Conservation (phyloP, 2,329 filamentous ascomycete species). For the Hymenoscyphus salicellus region DNA sequence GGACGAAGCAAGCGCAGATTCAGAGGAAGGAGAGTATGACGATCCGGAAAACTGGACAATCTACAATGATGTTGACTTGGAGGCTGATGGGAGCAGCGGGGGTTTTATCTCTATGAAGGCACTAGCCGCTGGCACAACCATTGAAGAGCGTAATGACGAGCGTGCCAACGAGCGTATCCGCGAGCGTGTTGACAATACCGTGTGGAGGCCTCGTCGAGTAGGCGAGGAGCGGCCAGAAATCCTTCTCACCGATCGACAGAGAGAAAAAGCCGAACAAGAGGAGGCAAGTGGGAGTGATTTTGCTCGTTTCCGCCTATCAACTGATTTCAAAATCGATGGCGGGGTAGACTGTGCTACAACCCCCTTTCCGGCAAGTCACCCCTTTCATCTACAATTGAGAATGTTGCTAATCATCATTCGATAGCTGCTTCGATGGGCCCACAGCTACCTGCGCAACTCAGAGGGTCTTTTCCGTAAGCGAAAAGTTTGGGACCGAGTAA, state of each 20-base stretch:
- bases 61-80: constrained; percentile 3
- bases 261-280: background rate
- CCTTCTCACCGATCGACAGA: background rate
- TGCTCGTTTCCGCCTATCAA: background rate
- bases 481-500: constrained; percentile 32
- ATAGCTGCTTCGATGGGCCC: constrained; percentile 8
- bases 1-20: background rate
- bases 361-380: constrained; percentile 29
- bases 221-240: constrained; percentile 15
- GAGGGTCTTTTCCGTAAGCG: constrained; percentile 13
- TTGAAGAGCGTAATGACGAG: background rate
- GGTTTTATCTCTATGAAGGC: constrained; percentile 28
- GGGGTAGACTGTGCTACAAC: constrained; percentile 32
- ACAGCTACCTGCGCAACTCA: constrained; percentile 18
- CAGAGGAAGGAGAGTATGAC: background rate
- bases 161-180: background rate
- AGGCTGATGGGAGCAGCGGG: constrained; percentile 14
- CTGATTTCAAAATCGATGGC: constrained; percentile 24
- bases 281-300: background rate
- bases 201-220: constrained; percentile 31
- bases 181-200: constrained; percentile 27
- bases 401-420: background rate
- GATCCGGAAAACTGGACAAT: background rate
- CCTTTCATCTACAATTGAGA: background rate
- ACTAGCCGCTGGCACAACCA: constrained; percentile 7